Base-by-base conservation (phyloP, 768 basidiomycete species). In the Auriscalpium microsporum region DNA sequence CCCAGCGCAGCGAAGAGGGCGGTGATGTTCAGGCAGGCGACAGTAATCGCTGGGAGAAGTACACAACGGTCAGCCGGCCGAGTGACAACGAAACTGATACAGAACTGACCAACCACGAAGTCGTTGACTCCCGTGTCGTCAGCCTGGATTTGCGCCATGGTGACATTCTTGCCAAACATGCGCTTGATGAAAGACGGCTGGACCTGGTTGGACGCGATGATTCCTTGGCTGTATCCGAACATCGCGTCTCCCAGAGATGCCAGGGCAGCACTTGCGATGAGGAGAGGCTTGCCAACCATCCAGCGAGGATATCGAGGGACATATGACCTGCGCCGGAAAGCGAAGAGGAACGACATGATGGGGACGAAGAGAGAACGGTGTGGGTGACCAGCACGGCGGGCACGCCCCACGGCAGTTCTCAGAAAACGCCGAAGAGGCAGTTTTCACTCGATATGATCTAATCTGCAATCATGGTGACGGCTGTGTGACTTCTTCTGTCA, bases 241-340 rank as follows among this genome's bases (percentile, higher is more conserved):
- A 79, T 77, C 8, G 77, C 78, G 60, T 80, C 79, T 50, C 79
- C 79, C 59, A 80, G 72, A 57, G 77, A 77, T n/a, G 78, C 77
- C 40, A 78, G 69, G 0, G 78, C 78, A 54, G 77, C 76, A 36
- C 78, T 78, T 47, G 72, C 73, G 63, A 78, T 75, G 8, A 80
- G 70, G 23, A 80, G 68, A 33, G 74, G 74, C 47, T 68, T 69
- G 17, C 79, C 79, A 28, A 76, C 72, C 73, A 79, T 72, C 76
- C 76, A 77, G 71, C 71, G 67, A 55, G 78, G 78, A 68, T 79
- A 80, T 58, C 77, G 74, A 60, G 70, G 69, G 38, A 66, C 68
- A 63, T 78, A 80, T 8, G 69, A 64, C 51, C 59, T 69, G 19
- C 69, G 73, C 60, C 64, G 70, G 55, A 73, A 62, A 56, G 65